These are phyloP conservation scores for Trichoderma guizhouense DNA, from an alignment of 2,329 filamentous ascomycete species.

Conservation along the genomic window DNA sequence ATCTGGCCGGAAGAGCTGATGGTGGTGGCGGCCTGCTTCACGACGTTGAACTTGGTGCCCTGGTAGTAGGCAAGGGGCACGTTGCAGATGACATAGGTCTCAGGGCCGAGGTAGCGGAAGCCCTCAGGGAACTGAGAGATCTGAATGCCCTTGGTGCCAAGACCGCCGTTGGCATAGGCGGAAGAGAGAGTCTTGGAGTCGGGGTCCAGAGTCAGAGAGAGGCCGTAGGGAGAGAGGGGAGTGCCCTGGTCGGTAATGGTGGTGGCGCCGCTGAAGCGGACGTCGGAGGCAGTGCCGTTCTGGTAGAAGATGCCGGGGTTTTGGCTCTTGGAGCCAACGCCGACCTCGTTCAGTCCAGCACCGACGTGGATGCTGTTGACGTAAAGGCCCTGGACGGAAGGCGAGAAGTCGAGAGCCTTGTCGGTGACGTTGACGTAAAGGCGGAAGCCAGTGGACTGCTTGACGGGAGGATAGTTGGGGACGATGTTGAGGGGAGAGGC, in stretches of 20 bases:
- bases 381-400: slow-evolving; percentile 37
- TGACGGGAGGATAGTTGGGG: slow-evolving; percentile 5
- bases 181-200: slow-evolving; percentile 30
- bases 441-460: slow-evolving; percentile 31
- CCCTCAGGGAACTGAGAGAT: slow-evolving; percentile 32
- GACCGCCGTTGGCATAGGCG: slow-evolving; percentile 28
- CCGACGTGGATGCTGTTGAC: slow-evolving; percentile 41
- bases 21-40: slow-evolving; percentile 34
- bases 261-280: slow-evolving; percentile 26
- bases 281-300: slow-evolving; percentile 42
- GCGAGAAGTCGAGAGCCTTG: slow-evolving; percentile 33
- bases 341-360: slow-evolving; percentile 38
- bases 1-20: slow-evolving; percentile 22
- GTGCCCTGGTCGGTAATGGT: slow-evolving; percentile 39
- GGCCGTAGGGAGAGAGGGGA: slow-evolving; percentile 36
- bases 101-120: slow-evolving; percentile 30
- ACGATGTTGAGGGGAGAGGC: slow-evolving; percentile 21
- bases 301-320: slow-evolving; percentile 42
- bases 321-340: slow-evolving; percentile 31
- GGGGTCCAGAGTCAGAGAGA: slow-evolving; percentile 27
- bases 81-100: slow-evolving; percentile 42
- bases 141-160: slow-evolving; percentile 33
- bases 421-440: slow-evolving; percentile 43
- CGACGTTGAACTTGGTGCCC: slow-evolving; percentile 31
- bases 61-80: slow-evolving; percentile 39